Percentiles rank a stretch among this genome's conserved stretches.
Conservation (phyloP, 768 basidiomycete genomes). For the Collybia nuda region DNA sequence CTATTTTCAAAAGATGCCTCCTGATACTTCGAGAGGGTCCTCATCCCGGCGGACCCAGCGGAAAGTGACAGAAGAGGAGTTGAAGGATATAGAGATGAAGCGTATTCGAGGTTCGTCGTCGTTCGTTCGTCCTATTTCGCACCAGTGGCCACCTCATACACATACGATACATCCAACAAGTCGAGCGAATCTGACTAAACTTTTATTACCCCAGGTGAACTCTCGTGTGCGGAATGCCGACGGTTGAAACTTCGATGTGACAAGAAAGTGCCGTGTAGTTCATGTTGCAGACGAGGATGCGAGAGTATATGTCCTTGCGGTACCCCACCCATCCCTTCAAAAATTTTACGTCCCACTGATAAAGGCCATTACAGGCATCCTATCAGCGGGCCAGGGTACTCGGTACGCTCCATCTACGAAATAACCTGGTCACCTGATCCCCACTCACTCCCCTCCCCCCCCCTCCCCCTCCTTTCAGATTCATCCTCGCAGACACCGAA, state of each 20-base stretch:
- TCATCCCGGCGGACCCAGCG: constrained; percentile 38
- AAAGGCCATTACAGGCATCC: constrained; percentile 32
- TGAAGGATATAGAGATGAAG: constrained; percentile 52
- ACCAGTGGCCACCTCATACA: too few species aligned
- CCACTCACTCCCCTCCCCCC: too few species aligned
- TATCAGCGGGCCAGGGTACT: constrained; percentile 53
- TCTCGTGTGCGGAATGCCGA: constrained; percentile 56
- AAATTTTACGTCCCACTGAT: not conserved
- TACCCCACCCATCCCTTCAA: constrained; percentile 16
- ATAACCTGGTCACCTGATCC: too few species aligned
- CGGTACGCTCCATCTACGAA: constrained; percentile 23
- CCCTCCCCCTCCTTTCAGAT: constrained; percentile 41
- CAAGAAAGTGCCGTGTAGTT: constrained; percentile 50
- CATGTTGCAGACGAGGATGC: constrained; percentile 56
- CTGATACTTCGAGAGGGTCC: constrained; percentile 38
- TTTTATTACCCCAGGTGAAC: constrained; percentile 48
- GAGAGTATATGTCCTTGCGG: constrained; percentile 66
- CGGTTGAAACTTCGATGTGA: constrained; percentile 52
- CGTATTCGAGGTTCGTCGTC: constrained; percentile 39
- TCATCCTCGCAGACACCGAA: constrained; percentile 65
- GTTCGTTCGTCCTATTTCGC: too few species aligned
- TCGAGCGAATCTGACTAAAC: too few species aligned
- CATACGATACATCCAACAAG: too few species aligned
- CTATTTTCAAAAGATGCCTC: constrained; percentile 32
- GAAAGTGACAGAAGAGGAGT: constrained; percentile 48